Conservation (phyloP, 495 filamentous ascomycete species). For the Aspergillus carlsbadensis region DNA sequence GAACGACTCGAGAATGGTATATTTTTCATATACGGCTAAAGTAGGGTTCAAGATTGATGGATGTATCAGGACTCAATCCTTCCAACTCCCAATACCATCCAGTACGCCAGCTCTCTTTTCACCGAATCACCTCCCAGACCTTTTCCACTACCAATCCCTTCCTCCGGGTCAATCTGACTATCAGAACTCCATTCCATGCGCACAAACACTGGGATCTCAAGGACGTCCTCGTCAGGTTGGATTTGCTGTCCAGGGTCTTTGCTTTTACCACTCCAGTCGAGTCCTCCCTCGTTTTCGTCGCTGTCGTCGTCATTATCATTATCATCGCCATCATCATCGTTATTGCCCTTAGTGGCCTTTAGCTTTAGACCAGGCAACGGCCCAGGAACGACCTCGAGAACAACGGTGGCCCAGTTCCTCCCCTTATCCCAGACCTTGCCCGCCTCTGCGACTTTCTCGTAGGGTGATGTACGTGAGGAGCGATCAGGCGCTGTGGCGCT, state of each 20-base stretch:
- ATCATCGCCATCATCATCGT: neutral
- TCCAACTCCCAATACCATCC: slow-evolving; percentile 88
- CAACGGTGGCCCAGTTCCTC: slow-evolving; percentile 90
- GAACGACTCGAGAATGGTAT: neutral
- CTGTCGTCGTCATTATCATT: slow-evolving; percentile 19
- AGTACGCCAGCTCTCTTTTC: slow-evolving; percentile 86
- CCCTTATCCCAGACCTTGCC: slow-evolving; percentile 95
- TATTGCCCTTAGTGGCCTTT: neutral
- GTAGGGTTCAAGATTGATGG: too few relatives aligned
- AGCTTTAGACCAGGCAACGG: slow-evolving; percentile 22
- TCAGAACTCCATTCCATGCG: slow-evolving; percentile 90
- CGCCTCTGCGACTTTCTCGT: slow-evolving; percentile 69
- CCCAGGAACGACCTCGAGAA: slow-evolving; percentile 85
- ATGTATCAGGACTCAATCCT: slow-evolving; percentile 49
- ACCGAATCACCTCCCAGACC: slow-evolving; percentile 48
- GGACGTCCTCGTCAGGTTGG: slow-evolving; percentile 78
- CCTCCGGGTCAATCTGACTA: slow-evolving; percentile 64
- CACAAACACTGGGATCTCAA: slow-evolving; percentile 94
- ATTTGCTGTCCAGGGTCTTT: slow-evolving; percentile 25
- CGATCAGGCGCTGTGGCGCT: slow-evolving; percentile 39
- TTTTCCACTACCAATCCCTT: slow-evolving; percentile 36
- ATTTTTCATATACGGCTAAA: too few relatives aligned
- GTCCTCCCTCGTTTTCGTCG: slow-evolving; percentile 16
- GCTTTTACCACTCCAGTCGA: slow-evolving; percentile 26
- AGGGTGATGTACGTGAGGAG: slow-evolving; percentile 25